Conservation (phyloP, 2,329 filamentous ascomycete genomes). For the Metarhizium album region DNA sequence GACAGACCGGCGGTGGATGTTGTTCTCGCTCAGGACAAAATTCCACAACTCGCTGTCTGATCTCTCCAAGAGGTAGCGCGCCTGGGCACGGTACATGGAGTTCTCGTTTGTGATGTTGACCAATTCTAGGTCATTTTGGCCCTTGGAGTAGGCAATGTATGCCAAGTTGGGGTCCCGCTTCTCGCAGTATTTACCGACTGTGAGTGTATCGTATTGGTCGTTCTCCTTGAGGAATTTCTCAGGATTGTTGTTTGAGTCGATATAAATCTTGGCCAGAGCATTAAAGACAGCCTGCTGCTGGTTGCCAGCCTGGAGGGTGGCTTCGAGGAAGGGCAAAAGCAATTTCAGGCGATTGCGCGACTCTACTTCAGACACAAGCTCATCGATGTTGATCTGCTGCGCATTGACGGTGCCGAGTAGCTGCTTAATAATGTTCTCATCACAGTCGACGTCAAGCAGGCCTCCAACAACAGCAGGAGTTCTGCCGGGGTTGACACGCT, state of each 20-base stretch:
- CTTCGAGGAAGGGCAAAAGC: conserved; percentile 89
- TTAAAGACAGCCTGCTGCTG: conserved; percentile 96
- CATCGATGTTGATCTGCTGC: conserved; percentile 80
- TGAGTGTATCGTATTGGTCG: conserved; percentile 85
- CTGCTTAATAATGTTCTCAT: conserved; percentile 91
- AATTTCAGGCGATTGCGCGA: conserved; percentile 91
- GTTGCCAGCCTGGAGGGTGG: conserved; percentile 78
- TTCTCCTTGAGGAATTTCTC: conserved; percentile 98
- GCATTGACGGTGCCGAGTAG: conserved; percentile 78
- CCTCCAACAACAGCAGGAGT: conserved; percentile 91
- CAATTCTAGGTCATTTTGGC: conserved; percentile 92
- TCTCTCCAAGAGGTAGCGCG: conserved; percentile 84
- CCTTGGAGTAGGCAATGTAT: conserved; percentile 91
- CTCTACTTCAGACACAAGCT: conserved; percentile 91
- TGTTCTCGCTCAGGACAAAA: conserved; percentile 92
- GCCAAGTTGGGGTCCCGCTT: conserved; percentile 95
- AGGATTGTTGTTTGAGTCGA: conserved; percentile 95
- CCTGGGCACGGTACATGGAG: conserved; percentile 98
- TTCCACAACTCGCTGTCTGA: conserved; percentile 85
- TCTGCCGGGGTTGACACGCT: conserved; percentile 85
- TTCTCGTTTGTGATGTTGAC: conserved; percentile 99
- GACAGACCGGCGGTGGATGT: conserved; percentile 84
- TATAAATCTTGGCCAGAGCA: conserved; percentile 97
- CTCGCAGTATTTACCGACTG: conserved; percentile 95
- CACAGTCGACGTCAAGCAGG: conserved; percentile 90